Conservation (phyloP, 2,329 filamentous ascomycete genomes). For the Apiospora rasikravindrae region DNA sequence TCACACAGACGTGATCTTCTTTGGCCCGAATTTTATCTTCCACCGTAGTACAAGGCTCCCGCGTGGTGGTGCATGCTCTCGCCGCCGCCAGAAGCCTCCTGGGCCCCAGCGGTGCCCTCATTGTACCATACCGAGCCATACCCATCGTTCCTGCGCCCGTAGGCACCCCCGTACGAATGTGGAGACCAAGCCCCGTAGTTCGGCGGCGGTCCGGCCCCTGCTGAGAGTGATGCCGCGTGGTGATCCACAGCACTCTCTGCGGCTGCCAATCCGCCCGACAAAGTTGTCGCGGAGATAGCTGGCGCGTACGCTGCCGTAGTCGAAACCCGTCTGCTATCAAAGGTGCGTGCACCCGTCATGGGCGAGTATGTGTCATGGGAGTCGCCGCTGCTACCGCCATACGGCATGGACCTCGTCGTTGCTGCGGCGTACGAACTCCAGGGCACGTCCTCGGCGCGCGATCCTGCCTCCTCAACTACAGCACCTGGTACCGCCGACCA, state of each 20-base stretch:
- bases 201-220: slow-evolving; percentile 43
- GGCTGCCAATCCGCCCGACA: slow-evolving; percentile 38
- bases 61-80: slow-evolving; percentile 16
- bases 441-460: slow-evolving; percentile 48
- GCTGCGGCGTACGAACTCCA: slow-evolving; percentile 49
- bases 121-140: slow-evolving; percentile 39
- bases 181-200: slow-evolving; percentile 50
- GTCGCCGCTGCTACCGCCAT: slow-evolving; percentile 41
- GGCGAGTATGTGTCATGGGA: slow-evolving; percentile 45
- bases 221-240: slow-evolving; percentile 42
- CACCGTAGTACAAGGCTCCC: slow-evolving; percentile 16
- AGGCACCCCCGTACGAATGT: slow-evolving; percentile 43
- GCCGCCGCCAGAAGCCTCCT: slow-evolving; percentile 20
- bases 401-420: slow-evolving; percentile 54
- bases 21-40: background rate
- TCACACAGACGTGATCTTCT: background rate
- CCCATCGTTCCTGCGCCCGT: slow-evolving; percentile 38
- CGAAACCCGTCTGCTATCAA: slow-evolving; percentile 48
- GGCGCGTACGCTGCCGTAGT: slow-evolving; percentile 51
- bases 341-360: slow-evolving; percentile 28
- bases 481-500: slow-evolving; percentile 43
- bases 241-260: slow-evolving; percentile 38
- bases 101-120: slow-evolving; percentile 35
- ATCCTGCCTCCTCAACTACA: slow-evolving; percentile 43
- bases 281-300: slow-evolving; percentile 26